Evolutionary conservation across 2,329 filamentous ascomycete species (phyloP).

Genomic region (Orbilia ellipsospora): DNA sequence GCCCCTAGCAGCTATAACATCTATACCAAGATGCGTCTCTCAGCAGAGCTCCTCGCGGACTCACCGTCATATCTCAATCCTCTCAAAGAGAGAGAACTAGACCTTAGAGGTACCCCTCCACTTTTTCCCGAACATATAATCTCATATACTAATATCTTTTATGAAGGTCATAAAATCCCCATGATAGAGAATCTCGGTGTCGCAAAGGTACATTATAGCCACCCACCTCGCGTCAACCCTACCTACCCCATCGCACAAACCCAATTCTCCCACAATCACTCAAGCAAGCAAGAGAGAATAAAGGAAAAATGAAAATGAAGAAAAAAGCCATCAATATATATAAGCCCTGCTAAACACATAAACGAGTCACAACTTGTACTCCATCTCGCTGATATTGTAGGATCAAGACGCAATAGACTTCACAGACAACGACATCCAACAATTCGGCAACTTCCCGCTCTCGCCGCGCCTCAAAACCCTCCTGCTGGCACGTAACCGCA

Average conservation of each 20-base stretch:
- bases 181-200: slow-evolving; percentile 97
- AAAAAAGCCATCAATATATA: not conserved
- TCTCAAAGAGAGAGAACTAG: slow-evolving; percentile 97
- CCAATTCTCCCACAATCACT: slow-evolving; percentile 1
- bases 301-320: not conserved
- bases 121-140: not conserved
- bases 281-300: slow-evolving; percentile 21
- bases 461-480: slow-evolving; percentile 88
- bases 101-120: slow-evolving; percentile 86
- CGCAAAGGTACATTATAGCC: slow-evolving; percentile 76
- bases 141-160: slow-evolving; percentile 54
- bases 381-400: slow-evolving; percentile 51
- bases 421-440: slow-evolving; percentile 95
- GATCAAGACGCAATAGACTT: slow-evolving; percentile 93
- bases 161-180: slow-evolving; percentile 93
- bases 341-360: slow-evolving; percentile 54
- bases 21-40: slow-evolving; percentile 80
- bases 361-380: slow-evolving; percentile 40
- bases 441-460: slow-evolving; percentile 90
- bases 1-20: too few relatives aligned
- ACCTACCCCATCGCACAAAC: slow-evolving; percentile 7
- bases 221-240: slow-evolving; percentile 19
- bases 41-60: slow-evolving; percentile 89
- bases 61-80: slow-evolving; percentile 99
- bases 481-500: slow-evolving; percentile 87